These are phyloP conservation scores for Chlorella sp. DNA, from an alignment of 139 green algal species.

Conservation along the genomic window DNA sequence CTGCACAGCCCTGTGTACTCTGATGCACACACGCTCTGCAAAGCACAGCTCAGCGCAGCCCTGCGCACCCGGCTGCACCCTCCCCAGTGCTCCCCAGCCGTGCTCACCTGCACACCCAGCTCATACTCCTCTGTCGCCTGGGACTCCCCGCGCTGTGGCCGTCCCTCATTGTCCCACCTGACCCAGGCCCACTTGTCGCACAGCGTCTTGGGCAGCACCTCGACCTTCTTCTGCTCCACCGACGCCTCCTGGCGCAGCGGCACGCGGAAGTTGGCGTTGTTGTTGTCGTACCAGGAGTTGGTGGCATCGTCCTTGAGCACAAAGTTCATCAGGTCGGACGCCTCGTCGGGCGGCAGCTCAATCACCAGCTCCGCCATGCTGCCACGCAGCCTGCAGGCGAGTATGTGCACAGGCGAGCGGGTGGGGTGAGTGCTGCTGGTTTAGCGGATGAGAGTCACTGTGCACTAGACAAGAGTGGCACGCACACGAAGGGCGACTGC, in stretches of 20 bases:
- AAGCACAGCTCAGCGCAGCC: neutral
- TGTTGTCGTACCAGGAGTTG: constrained; percentile 71
- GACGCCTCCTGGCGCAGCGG: constrained; percentile 26
- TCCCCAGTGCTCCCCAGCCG: too few species aligned
- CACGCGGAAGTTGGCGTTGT: constrained; percentile 83
- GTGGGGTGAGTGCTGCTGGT: neutral
- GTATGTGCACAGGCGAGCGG: too few species aligned
- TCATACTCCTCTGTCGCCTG: constrained; percentile 27
- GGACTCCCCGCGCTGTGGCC: constrained; percentile 29
- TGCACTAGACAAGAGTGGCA: too few species aligned
- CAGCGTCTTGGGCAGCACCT: constrained; percentile 78
- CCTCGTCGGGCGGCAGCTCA: constrained; percentile 56
- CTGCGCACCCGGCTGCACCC: neutral
- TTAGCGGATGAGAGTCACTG: neutral
- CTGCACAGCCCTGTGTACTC: too few species aligned
- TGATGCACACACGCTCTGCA: neutral
- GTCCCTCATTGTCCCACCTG: constrained; percentile 65
- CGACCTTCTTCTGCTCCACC: neutral
- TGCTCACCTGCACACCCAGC: constrained; percentile 8
- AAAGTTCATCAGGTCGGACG: constrained; percentile 84
- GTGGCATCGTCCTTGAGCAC: constrained; percentile 88
- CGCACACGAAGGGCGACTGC: constrained; percentile 80
- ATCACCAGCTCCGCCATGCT: constrained; percentile 35
- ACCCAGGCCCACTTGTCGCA: constrained; percentile 94
- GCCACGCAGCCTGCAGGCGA: neutral